Conservation (phyloP, 768 basidiomycete genomes). For the Mycena rebaudengoi region DNA sequence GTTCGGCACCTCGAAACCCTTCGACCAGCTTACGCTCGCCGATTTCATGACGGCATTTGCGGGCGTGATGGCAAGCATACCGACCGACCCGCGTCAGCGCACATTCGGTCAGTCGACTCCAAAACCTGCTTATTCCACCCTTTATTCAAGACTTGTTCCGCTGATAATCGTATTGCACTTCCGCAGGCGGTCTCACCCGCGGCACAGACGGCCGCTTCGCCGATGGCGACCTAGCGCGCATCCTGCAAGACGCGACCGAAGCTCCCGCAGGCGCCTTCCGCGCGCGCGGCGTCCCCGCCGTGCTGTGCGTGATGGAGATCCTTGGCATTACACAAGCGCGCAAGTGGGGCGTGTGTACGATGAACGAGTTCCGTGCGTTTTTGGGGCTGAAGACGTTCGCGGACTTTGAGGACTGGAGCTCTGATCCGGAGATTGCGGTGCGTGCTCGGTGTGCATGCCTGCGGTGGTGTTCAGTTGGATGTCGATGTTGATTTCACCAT, state of each 20-base stretch:
- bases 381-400: constrained; percentile 54
- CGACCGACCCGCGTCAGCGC: constrained; percentile 43
- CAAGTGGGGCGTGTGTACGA: constrained; percentile 61
- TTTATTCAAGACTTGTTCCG: not conserved
- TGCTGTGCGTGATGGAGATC: constrained; percentile 59
- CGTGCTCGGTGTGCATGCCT: not conserved
- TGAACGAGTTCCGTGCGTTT: constrained; percentile 64
- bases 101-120: constrained; percentile 50
- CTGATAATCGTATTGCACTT: not conserved
- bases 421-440: constrained; percentile 53
- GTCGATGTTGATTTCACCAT: not conserved
- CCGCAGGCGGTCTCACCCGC: constrained; percentile 47
- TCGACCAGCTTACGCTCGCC: constrained; percentile 35
- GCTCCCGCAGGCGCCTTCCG: constrained; percentile 54
- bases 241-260: constrained; percentile 56
- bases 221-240: constrained; percentile 58
- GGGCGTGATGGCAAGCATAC: constrained; percentile 19
- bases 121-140: not conserved
- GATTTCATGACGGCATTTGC: constrained; percentile 29
- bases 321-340: constrained; percentile 63
- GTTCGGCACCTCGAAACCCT: constrained; percentile 49
- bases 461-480: not conserved
- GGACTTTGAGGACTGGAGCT: constrained; percentile 63
- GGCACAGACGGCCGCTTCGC: constrained; percentile 55
- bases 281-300: constrained; percentile 55